Evolutionary conservation across 176 grass and related monocot genomes (phyloP).

Genomic region (Raddia guianensis): DNA sequence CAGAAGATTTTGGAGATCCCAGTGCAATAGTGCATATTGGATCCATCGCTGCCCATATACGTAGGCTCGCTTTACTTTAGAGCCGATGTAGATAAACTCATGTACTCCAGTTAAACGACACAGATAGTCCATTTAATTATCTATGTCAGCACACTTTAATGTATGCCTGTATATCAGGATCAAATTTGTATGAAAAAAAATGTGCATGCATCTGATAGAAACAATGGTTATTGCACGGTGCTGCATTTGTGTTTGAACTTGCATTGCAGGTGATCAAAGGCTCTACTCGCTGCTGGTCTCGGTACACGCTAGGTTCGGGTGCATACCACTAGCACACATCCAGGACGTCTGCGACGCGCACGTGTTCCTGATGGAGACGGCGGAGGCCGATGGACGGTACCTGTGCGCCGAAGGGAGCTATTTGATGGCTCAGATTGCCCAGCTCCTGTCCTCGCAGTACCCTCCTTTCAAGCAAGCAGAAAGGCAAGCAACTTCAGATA

Average conservation of each 20-base stretch:
- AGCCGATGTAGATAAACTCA: too few species aligned
- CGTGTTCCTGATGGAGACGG: slow-evolving; percentile 61
- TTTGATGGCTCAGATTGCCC: slow-evolving; percentile 38
- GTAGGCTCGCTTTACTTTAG: too few species aligned
- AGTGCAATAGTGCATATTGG: too few species aligned
- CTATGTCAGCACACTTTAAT: too few species aligned
- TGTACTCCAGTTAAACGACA: too few species aligned
- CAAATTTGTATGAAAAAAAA: too few species aligned
- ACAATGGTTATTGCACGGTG: background rate
- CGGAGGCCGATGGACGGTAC: slow-evolving; percentile 53
- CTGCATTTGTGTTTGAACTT: background rate
- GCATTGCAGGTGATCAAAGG: slow-evolving; percentile 54
- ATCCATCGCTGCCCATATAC: too few species aligned
- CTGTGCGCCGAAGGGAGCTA: slow-evolving; percentile 53
- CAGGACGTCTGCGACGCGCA: slow-evolving; percentile 86
- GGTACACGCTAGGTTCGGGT: slow-evolving; percentile 76
- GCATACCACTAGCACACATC: slow-evolving; percentile 69
- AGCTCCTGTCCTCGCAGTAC: slow-evolving; percentile 47
- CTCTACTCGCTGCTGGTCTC: slow-evolving; percentile 61
- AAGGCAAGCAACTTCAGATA: slow-evolving; percentile 15
- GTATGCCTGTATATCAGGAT: too few species aligned
- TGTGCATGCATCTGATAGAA: too few species aligned
- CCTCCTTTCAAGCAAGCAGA: slow-evolving; percentile 28
- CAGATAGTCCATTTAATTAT: too few species aligned
- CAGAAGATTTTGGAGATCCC: too few species aligned